Conservation (phyloP, 164 flowering plant species). For the Euptelea pleiosperma region DNA sequence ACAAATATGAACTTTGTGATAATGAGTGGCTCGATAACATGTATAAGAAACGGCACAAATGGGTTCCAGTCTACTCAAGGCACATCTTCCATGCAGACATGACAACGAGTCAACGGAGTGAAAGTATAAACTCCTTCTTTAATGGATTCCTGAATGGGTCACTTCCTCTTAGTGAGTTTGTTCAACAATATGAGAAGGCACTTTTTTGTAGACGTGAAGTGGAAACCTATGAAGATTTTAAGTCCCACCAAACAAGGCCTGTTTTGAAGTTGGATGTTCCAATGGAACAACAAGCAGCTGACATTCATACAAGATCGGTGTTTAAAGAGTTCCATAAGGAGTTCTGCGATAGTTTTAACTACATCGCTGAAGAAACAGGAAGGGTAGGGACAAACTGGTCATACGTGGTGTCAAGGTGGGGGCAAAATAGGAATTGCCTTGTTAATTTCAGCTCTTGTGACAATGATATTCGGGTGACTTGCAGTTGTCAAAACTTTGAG, state of each 20-base stretch:
- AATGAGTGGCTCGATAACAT: constrained; percentile 14
- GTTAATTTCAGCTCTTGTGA: constrained; percentile 17
- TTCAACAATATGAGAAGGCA: constrained; percentile 13
- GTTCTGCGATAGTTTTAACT: constrained; percentile 20
- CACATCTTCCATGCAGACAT: constrained; percentile 20
- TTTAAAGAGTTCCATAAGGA: constrained; percentile 21
- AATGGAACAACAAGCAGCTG: constrained; percentile 22
- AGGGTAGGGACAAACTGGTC: constrained; percentile 16
- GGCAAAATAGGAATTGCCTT: constrained; percentile 17
- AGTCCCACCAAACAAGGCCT: constrained; percentile 16
- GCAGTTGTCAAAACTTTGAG: constrained; percentile 20
- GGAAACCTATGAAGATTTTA: constrained; percentile 15
- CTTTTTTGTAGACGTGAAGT: constrained; percentile 15
- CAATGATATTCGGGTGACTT: constrained; percentile 12
- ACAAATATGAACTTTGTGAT: constrained; percentile 11
- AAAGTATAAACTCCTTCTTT: constrained; percentile 16
- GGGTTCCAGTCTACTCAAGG: constrained; percentile 17
- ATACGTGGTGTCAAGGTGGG: constrained; percentile 23
- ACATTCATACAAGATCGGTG: constrained; percentile 12
- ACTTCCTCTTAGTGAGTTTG: constrained; percentile 14
- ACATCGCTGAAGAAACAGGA: constrained; percentile 21
- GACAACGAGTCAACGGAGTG: constrained; percentile 7
- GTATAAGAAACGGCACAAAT: constrained; percentile 9
- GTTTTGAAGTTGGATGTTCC: constrained; percentile 19
- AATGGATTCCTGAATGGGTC: constrained; percentile 14